Conservation (phyloP, 257 asterid genomes). For the Primulina huaijiensis region DNA sequence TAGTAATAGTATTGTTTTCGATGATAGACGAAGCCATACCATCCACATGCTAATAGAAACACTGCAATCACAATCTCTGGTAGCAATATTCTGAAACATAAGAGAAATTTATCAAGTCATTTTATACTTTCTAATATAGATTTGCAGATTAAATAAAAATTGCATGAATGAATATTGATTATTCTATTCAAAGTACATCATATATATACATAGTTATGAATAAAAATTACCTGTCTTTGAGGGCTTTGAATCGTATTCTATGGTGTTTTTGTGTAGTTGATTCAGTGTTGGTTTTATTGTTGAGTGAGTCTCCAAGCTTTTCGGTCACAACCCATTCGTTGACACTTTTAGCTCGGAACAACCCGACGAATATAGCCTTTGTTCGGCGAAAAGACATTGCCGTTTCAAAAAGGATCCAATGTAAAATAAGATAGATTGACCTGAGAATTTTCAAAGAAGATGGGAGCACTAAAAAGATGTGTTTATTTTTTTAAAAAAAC, state of each 20-base stretch:
- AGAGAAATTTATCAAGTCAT: not conserved
- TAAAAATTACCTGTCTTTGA: not conserved
- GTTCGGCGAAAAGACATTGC: slow-evolving; percentile 70
- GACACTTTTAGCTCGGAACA: slow-evolving; percentile 52
- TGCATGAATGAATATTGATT: no score
- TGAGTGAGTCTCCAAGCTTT: slow-evolving; percentile 60
- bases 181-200: no score
- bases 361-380: slow-evolving; percentile 57
- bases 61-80: slow-evolving; percentile 23
- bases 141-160: not conserved
- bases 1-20: slow-evolving; percentile 16
- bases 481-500: no score
- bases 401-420: slow-evolving; percentile 80
- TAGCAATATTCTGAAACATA: slow-evolving; percentile 20
- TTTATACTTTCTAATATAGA: not conserved
- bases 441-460: slow-evolving; percentile 27
- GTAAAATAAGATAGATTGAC: slow-evolving; percentile 57
- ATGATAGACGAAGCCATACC: slow-evolving; percentile 21
- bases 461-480: not conserved
- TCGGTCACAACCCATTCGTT: slow-evolving; percentile 88
- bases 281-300: slow-evolving; percentile 35
- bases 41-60: slow-evolving; percentile 25
- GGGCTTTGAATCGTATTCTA: not conserved
- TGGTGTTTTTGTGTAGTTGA: not conserved
- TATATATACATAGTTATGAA: no score